Conservation (phyloP, 169 alveolate genomes). For the Plasmodium reichenowi region DNA sequence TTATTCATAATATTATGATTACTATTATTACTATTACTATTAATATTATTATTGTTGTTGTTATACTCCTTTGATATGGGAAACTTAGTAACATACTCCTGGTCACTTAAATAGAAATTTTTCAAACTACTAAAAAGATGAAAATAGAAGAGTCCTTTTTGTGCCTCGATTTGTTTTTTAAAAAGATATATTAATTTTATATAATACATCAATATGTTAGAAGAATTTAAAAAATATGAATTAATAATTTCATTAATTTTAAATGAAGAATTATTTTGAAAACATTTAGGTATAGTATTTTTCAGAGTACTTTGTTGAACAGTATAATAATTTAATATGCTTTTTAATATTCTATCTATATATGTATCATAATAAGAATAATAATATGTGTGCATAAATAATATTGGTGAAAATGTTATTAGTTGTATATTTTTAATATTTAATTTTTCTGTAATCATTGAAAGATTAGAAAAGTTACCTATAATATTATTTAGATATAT, state of each 20-base stretch:
- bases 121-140: constrained; percentile 27
- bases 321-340: constrained; percentile 33
- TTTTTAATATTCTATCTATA: constrained; percentile 18
- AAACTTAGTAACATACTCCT: constrained; percentile 39
- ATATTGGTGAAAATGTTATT: constrained; percentile 48
- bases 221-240: constrained; percentile 48
- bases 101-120: constrained; percentile 23
- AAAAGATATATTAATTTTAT: constrained; percentile 40
- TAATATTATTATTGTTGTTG: neutral
- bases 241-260: constrained; percentile 67
- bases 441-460: constrained; percentile 29
- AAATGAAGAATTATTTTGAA: constrained; percentile 53
- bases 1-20: too few relatives aligned
- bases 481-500: constrained; percentile 41
- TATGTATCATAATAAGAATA: constrained; percentile 44
- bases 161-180: constrained; percentile 39
- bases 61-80: neutral
- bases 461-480: constrained; percentile 38
- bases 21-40: neutral
- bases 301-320: constrained; percentile 53
- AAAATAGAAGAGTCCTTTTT: constrained; percentile 8
- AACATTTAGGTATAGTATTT: constrained; percentile 39
- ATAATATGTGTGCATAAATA: constrained; percentile 32
- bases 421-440: constrained; percentile 63
- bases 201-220: constrained; percentile 42